Base-by-base conservation (phyloP, 2,329 filamentous ascomycete genomes). In the Phialemoniopsis sp. region DNA sequence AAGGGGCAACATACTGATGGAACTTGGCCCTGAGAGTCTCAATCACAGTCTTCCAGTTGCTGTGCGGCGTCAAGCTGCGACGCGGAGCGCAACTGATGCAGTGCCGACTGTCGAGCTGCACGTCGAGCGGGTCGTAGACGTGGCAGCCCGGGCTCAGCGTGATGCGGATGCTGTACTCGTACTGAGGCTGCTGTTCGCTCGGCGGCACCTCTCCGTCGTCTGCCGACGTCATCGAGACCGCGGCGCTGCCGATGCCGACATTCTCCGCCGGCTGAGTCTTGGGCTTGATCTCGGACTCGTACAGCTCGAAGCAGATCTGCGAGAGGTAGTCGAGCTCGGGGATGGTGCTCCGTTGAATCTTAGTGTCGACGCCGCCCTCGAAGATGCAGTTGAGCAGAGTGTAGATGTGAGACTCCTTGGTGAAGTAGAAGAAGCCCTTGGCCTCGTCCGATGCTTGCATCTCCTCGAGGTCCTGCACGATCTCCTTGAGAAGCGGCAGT, bases 401-500 rank as follows among this genome's bases (percentile, higher is more conserved):
- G 67, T 98, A 98, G 47, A 98, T 96, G 60, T 98, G 93, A 1
- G 89, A 95, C 64, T 98, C 93, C 63, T 98, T 98, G 47, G 93
- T 98, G 63, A 98, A 98, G 68, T 98, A 98, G 65, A 97, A 88
- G 70, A 97, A 97, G 2, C 86, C 91, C 59, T 96, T 96, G 33
- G 90, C 89, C 49, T 94, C 87, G 38, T 91, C 85, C 0, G 88
- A 94, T 4, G 93, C 91, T 64, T 98, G 93, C 63, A 97, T 89
- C 63, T 97, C 90, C 66, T 98, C 94, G 3, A 98, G 75, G 54
- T 98, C 91, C 56, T 90, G 86, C 7, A 98, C 93, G 52, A 98
- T 96, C 64, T 98, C 93, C 60, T 94, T 94, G 34, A 98, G 78
- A 13, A 98, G 73, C 3, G 93, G 94, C 34, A 98, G 70, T 12